Evolutionary conservation across 2,329 filamentous ascomycete species (phyloP).

Genomic region (Colletotrichum sp.): DNA sequence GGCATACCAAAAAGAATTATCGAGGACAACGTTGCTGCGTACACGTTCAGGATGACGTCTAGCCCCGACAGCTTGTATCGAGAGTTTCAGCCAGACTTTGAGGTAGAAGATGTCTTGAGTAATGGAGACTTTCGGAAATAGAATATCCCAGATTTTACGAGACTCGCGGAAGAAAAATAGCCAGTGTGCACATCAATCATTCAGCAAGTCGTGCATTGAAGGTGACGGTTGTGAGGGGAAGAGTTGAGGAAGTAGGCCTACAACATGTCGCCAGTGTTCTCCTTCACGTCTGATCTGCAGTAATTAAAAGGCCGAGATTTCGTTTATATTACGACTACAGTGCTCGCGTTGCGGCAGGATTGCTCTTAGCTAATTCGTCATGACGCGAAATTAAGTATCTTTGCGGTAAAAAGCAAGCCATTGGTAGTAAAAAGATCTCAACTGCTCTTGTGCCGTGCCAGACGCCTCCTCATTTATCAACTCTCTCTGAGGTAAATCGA

Average conservation of each 20-base stretch:
- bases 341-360: not conserved
- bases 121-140: conserved; percentile 20
- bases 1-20: not conserved
- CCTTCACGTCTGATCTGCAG: not conserved
- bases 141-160: not conserved
- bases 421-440: not conserved
- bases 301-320: rapidly evolving
- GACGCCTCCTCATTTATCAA: not conserved
- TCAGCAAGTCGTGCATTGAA: not conserved
- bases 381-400: rapidly evolving
- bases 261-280: not conserved
- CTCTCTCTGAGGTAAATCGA: conserved; percentile 19
- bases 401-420: not conserved
- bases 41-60: conserved; percentile 8
- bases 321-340: not conserved
- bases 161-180: rapidly evolving
- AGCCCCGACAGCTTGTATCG: conserved; percentile 22
- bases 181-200: not conserved
- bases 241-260: too few relatives aligned
- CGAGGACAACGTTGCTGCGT: not conserved
- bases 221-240: rapidly evolving
- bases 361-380: too few relatives aligned
- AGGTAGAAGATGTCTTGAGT: conserved; percentile 18
- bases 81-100: conserved; percentile 23
- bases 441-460: not conserved